Evolutionary conservation across 768 basidiomycete genomes (phyloP).

Genomic region (Harrya chromipes): DNA sequence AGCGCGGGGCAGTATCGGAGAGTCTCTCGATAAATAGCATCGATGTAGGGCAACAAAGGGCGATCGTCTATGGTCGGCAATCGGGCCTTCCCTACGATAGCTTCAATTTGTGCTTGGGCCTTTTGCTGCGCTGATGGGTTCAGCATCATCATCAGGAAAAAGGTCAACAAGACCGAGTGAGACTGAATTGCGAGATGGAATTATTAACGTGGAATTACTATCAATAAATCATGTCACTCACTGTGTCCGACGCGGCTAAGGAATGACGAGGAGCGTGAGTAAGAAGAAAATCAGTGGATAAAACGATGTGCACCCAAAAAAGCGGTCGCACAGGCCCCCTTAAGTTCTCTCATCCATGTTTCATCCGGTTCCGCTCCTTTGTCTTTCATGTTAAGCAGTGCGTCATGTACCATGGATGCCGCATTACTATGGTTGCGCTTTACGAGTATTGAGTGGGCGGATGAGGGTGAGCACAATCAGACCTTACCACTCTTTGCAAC

Average conservation of each 20-base stretch:
- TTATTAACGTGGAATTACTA: not conserved
- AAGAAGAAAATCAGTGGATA: not conserved
- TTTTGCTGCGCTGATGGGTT: conserved; percentile 9
- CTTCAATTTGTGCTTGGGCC: conserved; percentile 12
- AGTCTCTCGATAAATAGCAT: conserved; percentile 6
- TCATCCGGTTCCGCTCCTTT: not conserved
- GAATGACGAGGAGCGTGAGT: too few relatives aligned
- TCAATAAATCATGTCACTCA: not conserved
- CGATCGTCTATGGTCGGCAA: conserved; percentile 10
- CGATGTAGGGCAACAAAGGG: conserved; percentile 1
- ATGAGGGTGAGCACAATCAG: too few relatives aligned
- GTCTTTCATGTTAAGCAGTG: not conserved
- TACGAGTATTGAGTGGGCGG: not conserved
- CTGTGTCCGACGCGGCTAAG: conserved; percentile 8
- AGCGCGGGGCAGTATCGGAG: conserved; percentile 1
- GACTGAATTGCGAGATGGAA: not conserved
- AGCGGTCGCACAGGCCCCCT: not conserved
- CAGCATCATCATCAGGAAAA: conserved; percentile 11
- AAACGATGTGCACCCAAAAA: not conserved
- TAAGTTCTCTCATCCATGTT: not conserved
- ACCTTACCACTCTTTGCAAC: not conserved
- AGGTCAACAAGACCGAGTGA: not conserved
- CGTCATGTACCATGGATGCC: conserved; percentile 1
- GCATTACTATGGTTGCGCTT: not conserved
- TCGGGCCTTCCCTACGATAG: conserved; percentile 2